A percentile compares a stretch with the other conserved stretches of the same genome.
Evolutionary conservation across 2,329 filamentous ascomycete genomes (phyloP).

Genomic region (Botrytis cinerea): DNA sequence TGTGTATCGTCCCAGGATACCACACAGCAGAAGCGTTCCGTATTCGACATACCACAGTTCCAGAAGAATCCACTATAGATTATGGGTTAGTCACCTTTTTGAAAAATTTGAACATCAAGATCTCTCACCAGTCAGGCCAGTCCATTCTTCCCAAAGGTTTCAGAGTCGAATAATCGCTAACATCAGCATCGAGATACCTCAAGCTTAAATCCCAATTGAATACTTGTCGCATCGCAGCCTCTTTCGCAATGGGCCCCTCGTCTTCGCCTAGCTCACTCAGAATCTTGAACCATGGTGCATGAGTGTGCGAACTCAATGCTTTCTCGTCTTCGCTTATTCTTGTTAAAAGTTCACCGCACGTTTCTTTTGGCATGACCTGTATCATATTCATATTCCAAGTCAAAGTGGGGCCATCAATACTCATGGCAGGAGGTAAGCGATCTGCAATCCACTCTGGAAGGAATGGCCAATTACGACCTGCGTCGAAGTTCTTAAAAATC

Average conservation of each 20-base stretch:
- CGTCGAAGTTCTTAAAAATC: neutral
- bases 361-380: slow-evolving; percentile 1
- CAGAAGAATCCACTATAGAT: neutral
- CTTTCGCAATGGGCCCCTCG: neutral
- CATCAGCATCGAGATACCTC: neutral
- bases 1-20: slow-evolving; percentile 1
- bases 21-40: neutral
- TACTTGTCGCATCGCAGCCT: slow-evolving; percentile 5
- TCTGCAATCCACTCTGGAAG: slow-evolving; percentile 5
- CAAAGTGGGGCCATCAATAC: slow-evolving; percentile 10
- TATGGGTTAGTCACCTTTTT: neutral
- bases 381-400: slow-evolving; percentile 7
- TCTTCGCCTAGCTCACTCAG: neutral
- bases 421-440: neutral
- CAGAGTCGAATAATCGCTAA: neutral
- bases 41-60: slow-evolving; percentile 1
- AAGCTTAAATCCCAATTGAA: neutral
- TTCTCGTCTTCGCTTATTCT: neutral
- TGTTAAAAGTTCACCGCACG: neutral
- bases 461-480: slow-evolving; percentile 10
- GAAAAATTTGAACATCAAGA: neutral
- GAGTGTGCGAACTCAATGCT: neutral
- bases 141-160: neutral
- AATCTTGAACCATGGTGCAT: slow-evolving; percentile 12
- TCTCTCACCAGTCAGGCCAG: slow-evolving; percentile 7